Evolutionary conservation across 441 rosid genomes (phyloP).

Genomic region (Daphne laureola): DNA sequence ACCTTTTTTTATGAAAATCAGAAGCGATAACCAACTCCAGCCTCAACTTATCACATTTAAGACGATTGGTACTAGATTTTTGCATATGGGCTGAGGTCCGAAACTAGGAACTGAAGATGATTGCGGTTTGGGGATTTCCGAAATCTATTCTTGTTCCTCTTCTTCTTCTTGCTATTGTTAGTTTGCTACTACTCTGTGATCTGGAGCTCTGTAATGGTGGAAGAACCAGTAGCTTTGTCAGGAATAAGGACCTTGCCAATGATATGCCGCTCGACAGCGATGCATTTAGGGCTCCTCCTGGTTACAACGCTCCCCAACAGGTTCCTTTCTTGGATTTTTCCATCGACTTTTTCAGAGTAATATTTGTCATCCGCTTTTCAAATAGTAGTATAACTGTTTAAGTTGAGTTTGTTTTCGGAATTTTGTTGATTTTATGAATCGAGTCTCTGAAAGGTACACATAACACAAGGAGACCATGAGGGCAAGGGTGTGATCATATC

Average conservation of each 20-base stretch:
- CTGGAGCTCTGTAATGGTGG: slow-evolving; percentile 58
- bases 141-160: slow-evolving; percentile 6
- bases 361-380: too few relatives aligned
- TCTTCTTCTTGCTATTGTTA: slow-evolving; percentile 22
- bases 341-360: too few relatives aligned
- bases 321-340: slow-evolving; percentile 20
- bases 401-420: background rate
- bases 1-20: too few relatives aligned
- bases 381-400: background rate
- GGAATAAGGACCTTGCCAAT: slow-evolving; percentile 34
- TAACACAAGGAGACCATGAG: slow-evolving; percentile 77
- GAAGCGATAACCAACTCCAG: too few relatives aligned
- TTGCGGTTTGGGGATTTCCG: background rate
- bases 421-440: background rate
- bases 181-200: slow-evolving; percentile 30
- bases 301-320: slow-evolving; percentile 93
- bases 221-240: slow-evolving; percentile 52
- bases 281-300: slow-evolving; percentile 60
- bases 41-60: too few relatives aligned
- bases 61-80: too few relatives aligned
- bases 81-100: too few relatives aligned
- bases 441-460: slow-evolving; percentile 47
- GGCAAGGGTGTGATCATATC: slow-evolving; percentile 82
- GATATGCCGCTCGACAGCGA: slow-evolving; percentile 85
- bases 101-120: slow-evolving; percentile 5